Base-by-base conservation (phyloP, 345 rosid species). In the Geranium rotundifolium region DNA sequence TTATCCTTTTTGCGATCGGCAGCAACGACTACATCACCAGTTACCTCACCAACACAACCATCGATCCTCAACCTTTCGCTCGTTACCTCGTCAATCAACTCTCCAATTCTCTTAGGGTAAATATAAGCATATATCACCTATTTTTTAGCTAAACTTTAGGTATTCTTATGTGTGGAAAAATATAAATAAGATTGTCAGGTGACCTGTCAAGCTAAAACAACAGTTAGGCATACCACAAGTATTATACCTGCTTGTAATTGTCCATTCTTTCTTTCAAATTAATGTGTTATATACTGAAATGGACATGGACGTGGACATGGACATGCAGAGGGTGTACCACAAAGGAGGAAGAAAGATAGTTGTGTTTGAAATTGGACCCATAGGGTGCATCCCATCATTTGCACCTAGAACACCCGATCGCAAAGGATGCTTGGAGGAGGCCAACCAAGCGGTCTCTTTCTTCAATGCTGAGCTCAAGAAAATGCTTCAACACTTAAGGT, bases 341-440 rank as follows among this genome's bases (percentile, higher is more conserved):
- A 1, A 73, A 58, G 84, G 84, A 67, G 81, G 74, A 1, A 75
- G 80, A 55, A 84, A 72, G 70, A 58, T 81, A 5, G 66, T 79
- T 16, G 63, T 76, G 64, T 67, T 70, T 49, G 80, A 84, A 64
- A 50, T 84, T 27, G 84, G 82, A 0, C 82, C 84, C 1, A 69
- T 84, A 0, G 82, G 84, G 2, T 81, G 86, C 80, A 71, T 76
- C 29, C 84, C 84, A 1, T 60, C 64, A 0, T 56, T 79, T 1
- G 16, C 12, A 0, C 55, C 77, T 4, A 77, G 65, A 63, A 70
- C 54, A 17, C 23, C 65, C 5, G 29, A 60, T 17, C 70, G 66
- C 61, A 55, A 17, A 0, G 80, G 82, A 13, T 84, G 84, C 9
- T 70, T 29, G 2, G 75, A 77, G 34, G 74, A 71, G 49, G 7